phyloP scores from a whole-genome alignment of 495 filamentous ascomycete genomes.

The Sordaria brevicollis region DNA sequence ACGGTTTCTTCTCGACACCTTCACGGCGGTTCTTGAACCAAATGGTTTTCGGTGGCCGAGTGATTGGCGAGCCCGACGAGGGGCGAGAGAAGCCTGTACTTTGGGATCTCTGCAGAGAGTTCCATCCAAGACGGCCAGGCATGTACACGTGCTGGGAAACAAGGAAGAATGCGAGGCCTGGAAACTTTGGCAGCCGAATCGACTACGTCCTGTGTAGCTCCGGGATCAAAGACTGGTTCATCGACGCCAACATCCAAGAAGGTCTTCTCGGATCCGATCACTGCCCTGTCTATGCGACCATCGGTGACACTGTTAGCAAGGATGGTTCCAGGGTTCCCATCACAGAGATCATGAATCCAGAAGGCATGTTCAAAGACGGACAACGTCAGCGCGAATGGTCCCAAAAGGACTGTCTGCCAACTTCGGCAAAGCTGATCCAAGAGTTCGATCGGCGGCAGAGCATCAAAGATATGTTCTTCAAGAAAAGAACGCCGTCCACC shows the following conservation, averaged over 20 bases:
- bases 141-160: constrained; percentile 88
- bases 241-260: constrained; percentile 86
- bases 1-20: constrained; percentile 55
- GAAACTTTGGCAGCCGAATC: constrained; percentile 83
- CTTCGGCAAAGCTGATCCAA: constrained; percentile 72
- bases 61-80: constrained; percentile 58
- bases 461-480: constrained; percentile 90
- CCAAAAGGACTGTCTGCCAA: constrained; percentile 53
- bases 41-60: constrained; percentile 59
- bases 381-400: constrained; percentile 56
- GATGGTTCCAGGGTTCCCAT: constrained; percentile 44
- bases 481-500: constrained; percentile 23
- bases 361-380: constrained; percentile 64
- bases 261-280: constrained; percentile 94
- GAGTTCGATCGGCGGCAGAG: constrained; percentile 77
- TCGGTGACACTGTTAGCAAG: constrained; percentile 35
- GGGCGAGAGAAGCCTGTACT: constrained; percentile 66
- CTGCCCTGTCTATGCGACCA: constrained; percentile 64
- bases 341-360: constrained; percentile 70
- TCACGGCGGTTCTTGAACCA: constrained; percentile 82
- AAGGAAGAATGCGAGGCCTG: constrained; percentile 58
- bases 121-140: constrained; percentile 65
- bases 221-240: constrained; percentile 75
- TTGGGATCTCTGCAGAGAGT: constrained; percentile 77
- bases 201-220: constrained; percentile 85